phyloP scores from a whole-genome alignment of 2,329 filamentous ascomycete genomes.

The Penicillium sp. region DNA sequence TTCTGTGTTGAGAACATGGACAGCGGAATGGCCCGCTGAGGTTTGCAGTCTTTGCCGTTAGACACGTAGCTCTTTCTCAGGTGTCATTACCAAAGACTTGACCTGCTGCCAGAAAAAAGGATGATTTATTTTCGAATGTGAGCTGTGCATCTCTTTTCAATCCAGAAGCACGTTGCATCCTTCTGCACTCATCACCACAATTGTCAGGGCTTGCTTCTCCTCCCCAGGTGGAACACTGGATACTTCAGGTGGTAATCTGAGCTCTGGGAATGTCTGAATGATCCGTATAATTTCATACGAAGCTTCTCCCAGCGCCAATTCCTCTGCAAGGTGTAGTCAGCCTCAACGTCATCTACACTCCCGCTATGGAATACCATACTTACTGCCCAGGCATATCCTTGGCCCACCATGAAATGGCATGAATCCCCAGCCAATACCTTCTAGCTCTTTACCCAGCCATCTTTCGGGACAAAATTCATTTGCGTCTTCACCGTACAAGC shows the following conservation, averaged over 20 bases:
- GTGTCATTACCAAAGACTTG: not conserved
- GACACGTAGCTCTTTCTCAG: not conserved
- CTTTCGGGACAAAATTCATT: constrained; percentile 2
- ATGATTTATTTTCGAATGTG: not conserved
- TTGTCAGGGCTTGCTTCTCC: constrained; percentile 22
- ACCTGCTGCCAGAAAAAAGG: not conserved
- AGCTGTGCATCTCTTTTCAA: not conserved
- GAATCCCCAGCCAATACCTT: constrained; percentile 2
- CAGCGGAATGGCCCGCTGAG: too few relatives aligned
- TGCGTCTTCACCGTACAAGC: constrained; percentile 1
- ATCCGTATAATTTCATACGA: constrained; percentile 9
- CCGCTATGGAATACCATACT: not conserved
- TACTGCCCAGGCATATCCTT: constrained; percentile 1
- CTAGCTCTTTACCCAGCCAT: not conserved
- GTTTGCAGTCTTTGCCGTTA: not conserved
- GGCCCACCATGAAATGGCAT: constrained; percentile 4
- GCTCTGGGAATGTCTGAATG: constrained; percentile 9
- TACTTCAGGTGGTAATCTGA: not conserved
- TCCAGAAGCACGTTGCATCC: constrained; percentile 18
- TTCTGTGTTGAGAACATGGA: too few relatives aligned
- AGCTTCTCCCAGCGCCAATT: constrained; percentile 6
- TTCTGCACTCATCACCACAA: constrained; percentile 26
- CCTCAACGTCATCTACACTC: not conserved
- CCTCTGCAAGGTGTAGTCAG: not conserved
- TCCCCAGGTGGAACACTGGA: constrained; percentile 17